These are phyloP conservation scores for Cercospora sesami DNA, from an alignment of 2,329 filamentous ascomycete species.

Conservation along the genomic window DNA sequence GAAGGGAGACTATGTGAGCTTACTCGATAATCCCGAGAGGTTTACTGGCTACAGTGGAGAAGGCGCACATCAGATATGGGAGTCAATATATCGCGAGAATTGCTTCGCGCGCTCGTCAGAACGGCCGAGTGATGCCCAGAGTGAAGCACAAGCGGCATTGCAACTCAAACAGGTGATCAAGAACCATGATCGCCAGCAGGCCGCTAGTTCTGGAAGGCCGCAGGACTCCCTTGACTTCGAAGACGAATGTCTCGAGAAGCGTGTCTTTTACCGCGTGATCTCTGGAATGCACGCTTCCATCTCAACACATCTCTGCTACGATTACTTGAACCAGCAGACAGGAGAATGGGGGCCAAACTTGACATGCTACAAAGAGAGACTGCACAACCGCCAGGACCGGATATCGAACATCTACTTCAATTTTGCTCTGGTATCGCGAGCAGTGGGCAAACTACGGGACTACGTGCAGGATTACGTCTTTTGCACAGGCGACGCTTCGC, in stretches of 20 bases:
- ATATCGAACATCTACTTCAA: constrained; percentile 99
- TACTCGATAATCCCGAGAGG: constrained; percentile 88
- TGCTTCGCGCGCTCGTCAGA: constrained; percentile 66
- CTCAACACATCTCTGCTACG: constrained; percentile 92
- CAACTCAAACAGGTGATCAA: constrained; percentile 63
- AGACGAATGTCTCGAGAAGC: constrained; percentile 94
- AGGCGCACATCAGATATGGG: constrained; percentile 87
- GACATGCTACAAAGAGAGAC: constrained; percentile 80
- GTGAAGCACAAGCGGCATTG: constrained; percentile 56
- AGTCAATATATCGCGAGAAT: constrained; percentile 95
- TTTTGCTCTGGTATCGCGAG: constrained; percentile 90
- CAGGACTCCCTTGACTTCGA: constrained; percentile 71
- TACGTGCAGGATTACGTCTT: constrained; percentile 84
- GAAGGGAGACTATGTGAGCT: constrained; percentile 94
- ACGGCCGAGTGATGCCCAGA: constrained; percentile 29
- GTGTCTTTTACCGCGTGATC: constrained; percentile 94
- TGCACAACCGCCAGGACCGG: constrained; percentile 82
- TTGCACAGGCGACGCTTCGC: constrained; percentile 78
- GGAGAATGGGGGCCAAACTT: constrained; percentile 91
- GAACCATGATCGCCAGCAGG: constrained; percentile 33
- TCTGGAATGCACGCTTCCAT: constrained; percentile 99
- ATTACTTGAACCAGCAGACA: constrained; percentile 92
- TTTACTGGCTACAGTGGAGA: constrained; percentile 92
- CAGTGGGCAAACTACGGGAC: constrained; percentile 83
- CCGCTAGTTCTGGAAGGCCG: constrained; percentile 57